Evolutionary conservation across 2,329 filamentous ascomycete species (phyloP), one percentile per base, ranked within the genome.

Genomic region (Domatiomyces catenatus): DNA sequence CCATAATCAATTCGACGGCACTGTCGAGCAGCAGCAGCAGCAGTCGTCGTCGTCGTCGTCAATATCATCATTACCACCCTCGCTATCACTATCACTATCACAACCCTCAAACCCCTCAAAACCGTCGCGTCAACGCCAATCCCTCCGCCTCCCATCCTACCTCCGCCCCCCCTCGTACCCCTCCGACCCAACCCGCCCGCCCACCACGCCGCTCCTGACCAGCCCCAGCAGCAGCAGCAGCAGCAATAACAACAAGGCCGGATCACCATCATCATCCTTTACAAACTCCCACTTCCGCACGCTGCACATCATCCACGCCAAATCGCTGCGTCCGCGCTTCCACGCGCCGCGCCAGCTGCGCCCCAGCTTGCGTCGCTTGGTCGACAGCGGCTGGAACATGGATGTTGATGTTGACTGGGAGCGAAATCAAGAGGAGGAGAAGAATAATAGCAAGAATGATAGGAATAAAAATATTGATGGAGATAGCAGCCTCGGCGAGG

Each of bases 311-410:
- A 55, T 60, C 32, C 57, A 58, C 49, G 52, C 54, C 47, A 60
- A 60, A 54, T 59, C 59, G 1, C 50, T 54, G 19, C 55, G 54
- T 12, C 52, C 57, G 4, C 54, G 54, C 43, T 59, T 59, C 51
- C 58, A 57, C 46, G 52, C 48, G 2, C 56, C 57, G 10, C n/a
- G 47, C 8, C 43, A 45, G 20, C 54, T 59, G 17, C 53, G 58
- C 8, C 50, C 52, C 8, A 47, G 46, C 3, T 46, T 59, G 8
- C 17, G 48, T 3, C 48, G 52, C 22, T 46, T 28, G 84, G 52
- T 44, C 24, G 46, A 42, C 8, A 28, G 48, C 24, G 54, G 53
- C 19, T 39, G 32, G 32, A 39, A 15, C 10, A 24, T 47, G 45
- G 45, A 47, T 17, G 20, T 47, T 10, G 45, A 47, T 17, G 20